Base-by-base conservation (phyloP, 2,329 filamentous ascomycete species). In the Penicillium sp. region DNA sequence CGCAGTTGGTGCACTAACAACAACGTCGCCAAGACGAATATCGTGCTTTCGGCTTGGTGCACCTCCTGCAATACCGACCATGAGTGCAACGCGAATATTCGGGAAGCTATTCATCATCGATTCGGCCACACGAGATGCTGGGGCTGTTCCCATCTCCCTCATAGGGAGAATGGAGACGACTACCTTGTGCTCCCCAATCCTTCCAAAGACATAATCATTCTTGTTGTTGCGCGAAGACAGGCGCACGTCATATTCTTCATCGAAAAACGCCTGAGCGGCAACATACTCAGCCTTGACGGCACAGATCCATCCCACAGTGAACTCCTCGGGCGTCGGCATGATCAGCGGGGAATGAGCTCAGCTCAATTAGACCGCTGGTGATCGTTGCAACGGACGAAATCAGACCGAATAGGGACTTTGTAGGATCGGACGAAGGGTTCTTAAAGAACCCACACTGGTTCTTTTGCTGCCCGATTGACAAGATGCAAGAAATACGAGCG, bases 281-380 rank as follows among this genome's bases (percentile, higher is more conserved):
- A 72, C 65, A 43, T 65, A 68, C 48, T 79, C 77, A 0, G 58
- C 65, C 1, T 8, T 16, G 3, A 78, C 51, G 8, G 77, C 76
- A 51, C 74, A 79, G 5, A 81, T 77, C 75, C 75, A 79, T n/a
- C 75, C 77, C 7, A 79, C 69, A 0, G 66, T 75, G 51, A 79
- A 79, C 18, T 43, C 39, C 5, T 43, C 39, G 5, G 66, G 31
- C 16, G 40, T 31, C 6, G 28, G 37, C 43, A 28, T 39, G 13
- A 6, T 26, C 21, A 42, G 3, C 19, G n/a, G 18, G 11, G 19
- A 40, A 40, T 21, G n/a, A 10, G n/a, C 37, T 40, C 19, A 40
- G 21, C 8, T 10, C 11, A 34, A 34, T 11, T n/a, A 14, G 31
- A n/a, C 14, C 31, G 10, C 13, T 14, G 14, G 31, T 16, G 31